A percentile compares a stretch with the other conserved stretches of the same genome.
Evolutionary conservation across 129 eudicot species (phyloP).

Genomic region (Saussurea involucrata): DNA sequence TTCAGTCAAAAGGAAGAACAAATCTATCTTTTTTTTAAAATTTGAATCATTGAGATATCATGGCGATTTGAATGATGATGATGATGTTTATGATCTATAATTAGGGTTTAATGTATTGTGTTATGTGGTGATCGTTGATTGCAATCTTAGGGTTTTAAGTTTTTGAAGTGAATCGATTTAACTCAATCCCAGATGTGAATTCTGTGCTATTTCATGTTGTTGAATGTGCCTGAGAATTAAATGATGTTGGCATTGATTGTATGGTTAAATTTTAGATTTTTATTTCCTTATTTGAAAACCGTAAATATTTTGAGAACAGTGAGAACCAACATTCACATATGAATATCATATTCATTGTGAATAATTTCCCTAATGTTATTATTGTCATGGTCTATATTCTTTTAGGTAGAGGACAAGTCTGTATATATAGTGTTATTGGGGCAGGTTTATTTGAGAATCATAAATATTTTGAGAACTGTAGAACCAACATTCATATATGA

Average conservation of each 20-base stretch:
- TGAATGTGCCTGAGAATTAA: not conserved
- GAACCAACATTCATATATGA: not conserved
- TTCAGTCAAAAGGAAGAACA: constrained; percentile 8
- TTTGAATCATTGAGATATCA: constrained; percentile 25
- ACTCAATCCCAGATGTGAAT: not conserved
- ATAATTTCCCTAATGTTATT: not conserved
- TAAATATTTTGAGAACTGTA: not conserved
- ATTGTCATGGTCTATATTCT: too few species aligned
- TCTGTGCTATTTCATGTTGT: not conserved
- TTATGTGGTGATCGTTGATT: not conserved
- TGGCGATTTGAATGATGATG: constrained; percentile 21
- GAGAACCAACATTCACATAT: not conserved
- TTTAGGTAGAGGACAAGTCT: not conserved
- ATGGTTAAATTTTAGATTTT: constrained; percentile 7
- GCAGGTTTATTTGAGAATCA: not conserved
- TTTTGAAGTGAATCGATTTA: constrained; percentile 2
- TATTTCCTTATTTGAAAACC: not conserved
- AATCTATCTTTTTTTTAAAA: not conserved
- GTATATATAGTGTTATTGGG: too few species aligned
- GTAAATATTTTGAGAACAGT: not conserved
- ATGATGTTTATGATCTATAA: constrained; percentile 12
- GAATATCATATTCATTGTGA: not conserved
- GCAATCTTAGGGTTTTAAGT: constrained; percentile 4
- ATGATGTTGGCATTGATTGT: constrained; percentile 1
- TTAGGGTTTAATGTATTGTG: constrained; percentile 13